phyloP scores from a whole-genome alignment of 2,329 filamentous ascomycete genomes.

The Alternaria atra region DNA sequence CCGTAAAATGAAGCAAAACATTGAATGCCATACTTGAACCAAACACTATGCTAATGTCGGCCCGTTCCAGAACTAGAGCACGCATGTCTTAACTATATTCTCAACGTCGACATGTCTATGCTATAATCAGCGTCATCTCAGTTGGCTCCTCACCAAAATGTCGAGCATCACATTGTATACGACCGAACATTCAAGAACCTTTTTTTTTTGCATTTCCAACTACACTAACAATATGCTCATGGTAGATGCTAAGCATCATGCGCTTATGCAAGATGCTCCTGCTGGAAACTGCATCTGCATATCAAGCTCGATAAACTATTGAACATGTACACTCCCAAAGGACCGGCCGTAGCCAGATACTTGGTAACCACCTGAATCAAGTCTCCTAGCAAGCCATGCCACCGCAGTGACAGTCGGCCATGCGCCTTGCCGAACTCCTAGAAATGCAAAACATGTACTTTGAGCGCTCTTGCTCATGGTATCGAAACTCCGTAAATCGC shows the following conservation, averaged over 20 bases:
- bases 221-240: not conserved
- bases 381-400: not conserved
- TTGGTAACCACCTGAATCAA: not conserved
- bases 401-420: slow-evolving; percentile 4
- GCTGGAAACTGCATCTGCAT: not conserved
- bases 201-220: not conserved
- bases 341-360: not conserved
- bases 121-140: not conserved
- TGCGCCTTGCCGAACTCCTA: slow-evolving; percentile 24
- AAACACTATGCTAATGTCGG: too few species aligned
- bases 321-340: not conserved
- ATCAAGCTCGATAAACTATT: not conserved
- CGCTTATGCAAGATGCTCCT: not conserved
- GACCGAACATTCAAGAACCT: not conserved
- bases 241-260: not conserved
- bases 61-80: not conserved
- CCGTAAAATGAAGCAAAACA: not conserved
- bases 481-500: slow-evolving; percentile 32
- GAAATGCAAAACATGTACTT: slow-evolving; percentile 20
- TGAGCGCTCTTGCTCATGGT: slow-evolving; percentile 25
- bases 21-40: not conserved
- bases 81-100: too few species aligned
- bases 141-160: not conserved
- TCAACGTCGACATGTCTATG: too few species aligned
- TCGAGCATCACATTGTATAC: not conserved